Conservation (phyloP, 768 basidiomycete genomes). For the Psilocybe cubensis region DNA sequence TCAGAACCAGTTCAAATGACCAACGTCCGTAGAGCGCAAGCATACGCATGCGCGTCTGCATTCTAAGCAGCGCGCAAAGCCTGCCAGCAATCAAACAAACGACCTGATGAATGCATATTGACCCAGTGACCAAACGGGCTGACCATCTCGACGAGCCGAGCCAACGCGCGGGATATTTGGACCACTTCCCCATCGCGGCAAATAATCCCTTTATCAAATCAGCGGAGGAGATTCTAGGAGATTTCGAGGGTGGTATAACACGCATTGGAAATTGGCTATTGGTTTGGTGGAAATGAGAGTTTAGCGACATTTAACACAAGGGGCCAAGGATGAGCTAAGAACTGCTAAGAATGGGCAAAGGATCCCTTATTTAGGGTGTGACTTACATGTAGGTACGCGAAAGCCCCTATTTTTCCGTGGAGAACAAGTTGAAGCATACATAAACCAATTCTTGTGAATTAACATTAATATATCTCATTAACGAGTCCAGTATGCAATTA, state of each 20-base stretch:
- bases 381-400: background rate
- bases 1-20: background rate
- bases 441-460: no score
- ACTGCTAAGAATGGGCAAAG: background rate
- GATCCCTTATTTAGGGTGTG: background rate
- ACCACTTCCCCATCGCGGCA: background rate
- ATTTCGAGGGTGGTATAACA: background rate
- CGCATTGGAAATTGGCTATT: background rate
- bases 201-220: background rate
- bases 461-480: no score
- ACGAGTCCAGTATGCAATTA: no score
- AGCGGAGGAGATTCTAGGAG: background rate
- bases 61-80: no score
- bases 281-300: background rate
- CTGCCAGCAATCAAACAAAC: background rate
- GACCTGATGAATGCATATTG: no score
- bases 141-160: background rate
- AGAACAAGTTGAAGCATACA: no score
- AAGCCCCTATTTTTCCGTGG: background rate
- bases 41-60: no score
- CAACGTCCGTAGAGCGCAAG: no score
- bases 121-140: background rate
- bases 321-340: background rate
- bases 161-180: background rate
- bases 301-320: background rate